phyloP scores from a whole-genome alignment of 257 asterid genomes.

The Buddleja alternifolia region DNA sequence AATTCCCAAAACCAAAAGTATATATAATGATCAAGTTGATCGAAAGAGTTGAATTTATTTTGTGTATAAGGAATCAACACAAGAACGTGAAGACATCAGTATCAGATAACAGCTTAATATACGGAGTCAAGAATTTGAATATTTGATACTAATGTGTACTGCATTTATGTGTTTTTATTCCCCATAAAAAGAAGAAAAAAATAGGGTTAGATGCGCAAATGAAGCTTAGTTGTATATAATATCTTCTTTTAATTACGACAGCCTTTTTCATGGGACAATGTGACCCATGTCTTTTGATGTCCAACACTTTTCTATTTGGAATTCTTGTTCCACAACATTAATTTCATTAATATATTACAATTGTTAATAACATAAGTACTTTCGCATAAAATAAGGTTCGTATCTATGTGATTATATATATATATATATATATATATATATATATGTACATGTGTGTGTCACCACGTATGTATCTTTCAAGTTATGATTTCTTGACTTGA shows the following conservation, averaged over 20 bases:
- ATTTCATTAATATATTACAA: background rate
- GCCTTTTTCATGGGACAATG: conserved; percentile 45
- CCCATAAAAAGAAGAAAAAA: conserved; percentile 36
- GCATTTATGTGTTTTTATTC: conserved; percentile 40
- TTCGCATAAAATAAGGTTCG: background rate
- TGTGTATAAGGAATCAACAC: conserved; percentile 6
- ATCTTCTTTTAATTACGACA: conserved; percentile 32
- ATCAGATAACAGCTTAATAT: background rate
- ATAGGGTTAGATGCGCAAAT: conserved; percentile 16
- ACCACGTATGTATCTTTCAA: conserved; percentile 33
- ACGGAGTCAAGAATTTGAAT: conserved; percentile 13
- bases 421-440: background rate
- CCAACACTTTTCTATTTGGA: conserved; percentile 41
- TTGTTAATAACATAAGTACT: background rate
- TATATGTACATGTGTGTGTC: too few species aligned
- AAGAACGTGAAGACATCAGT: conserved; percentile 33
- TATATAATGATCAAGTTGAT: background rate
- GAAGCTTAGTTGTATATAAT: conserved; percentile 33
- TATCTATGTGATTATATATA: background rate
- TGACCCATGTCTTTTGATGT: conserved; percentile 59
- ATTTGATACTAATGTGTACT: conserved; percentile 27
- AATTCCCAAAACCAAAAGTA: too few species aligned
- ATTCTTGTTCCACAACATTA: conserved; percentile 25
- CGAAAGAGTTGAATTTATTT: background rate
- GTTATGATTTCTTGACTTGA: conserved; percentile 7